A percentile compares a stretch with the other conserved stretches of the same genome.
Evolutionary conservation across 176 grass and related monocot genomes (phyloP).

Genomic region (Cenchrus fungigraminus): DNA sequence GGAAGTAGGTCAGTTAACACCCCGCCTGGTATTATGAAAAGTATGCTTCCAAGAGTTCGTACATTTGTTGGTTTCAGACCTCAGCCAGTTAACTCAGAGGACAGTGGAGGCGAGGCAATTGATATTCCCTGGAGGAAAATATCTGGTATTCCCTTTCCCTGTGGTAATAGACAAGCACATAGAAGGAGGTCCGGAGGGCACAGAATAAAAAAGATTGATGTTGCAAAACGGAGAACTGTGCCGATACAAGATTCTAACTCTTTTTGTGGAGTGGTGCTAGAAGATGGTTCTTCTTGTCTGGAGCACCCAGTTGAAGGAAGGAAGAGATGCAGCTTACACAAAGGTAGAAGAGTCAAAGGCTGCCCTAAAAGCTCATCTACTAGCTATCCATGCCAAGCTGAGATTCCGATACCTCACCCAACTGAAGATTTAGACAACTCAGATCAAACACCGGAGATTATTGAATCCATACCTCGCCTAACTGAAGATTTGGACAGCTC

Average conservation of each 20-base stretch:
- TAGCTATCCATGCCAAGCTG: conserved; percentile 32
- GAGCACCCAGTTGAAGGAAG: conserved; percentile 61
- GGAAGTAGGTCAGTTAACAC: conserved; percentile 43
- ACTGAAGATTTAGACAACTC: conserved; percentile 11
- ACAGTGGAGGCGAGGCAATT: conserved; percentile 10
- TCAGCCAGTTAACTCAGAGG: conserved; percentile 47
- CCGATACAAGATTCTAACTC: conserved; percentile 31
- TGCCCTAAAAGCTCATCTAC: conserved; percentile 22
- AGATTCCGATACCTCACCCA: not conserved
- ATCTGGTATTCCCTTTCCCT: conserved; percentile 30
- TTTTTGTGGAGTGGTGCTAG: conserved; percentile 65
- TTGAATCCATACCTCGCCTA: conserved; percentile 11
- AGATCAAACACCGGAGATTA: not conserved
- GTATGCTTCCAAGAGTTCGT: conserved; percentile 64
- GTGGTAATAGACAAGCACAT: conserved; percentile 46
- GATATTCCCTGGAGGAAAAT: conserved; percentile 36
- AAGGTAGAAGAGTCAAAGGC: conserved; percentile 61
- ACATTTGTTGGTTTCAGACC: conserved; percentile 62
- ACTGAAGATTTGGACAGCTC: conserved; percentile 17
- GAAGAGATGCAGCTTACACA: conserved; percentile 90
- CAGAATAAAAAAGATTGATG: conserved; percentile 53
- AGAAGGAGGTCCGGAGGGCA: conserved; percentile 49
- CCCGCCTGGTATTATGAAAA: conserved; percentile 37
- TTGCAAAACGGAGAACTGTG: conserved; percentile 34
- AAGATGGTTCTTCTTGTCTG: conserved; percentile 65